Percentiles rank a stretch among this genome's conserved stretches.
Evolutionary conservation across 768 basidiomycete species (phyloP).

Genomic region (Termitomyces titanicus): DNA sequence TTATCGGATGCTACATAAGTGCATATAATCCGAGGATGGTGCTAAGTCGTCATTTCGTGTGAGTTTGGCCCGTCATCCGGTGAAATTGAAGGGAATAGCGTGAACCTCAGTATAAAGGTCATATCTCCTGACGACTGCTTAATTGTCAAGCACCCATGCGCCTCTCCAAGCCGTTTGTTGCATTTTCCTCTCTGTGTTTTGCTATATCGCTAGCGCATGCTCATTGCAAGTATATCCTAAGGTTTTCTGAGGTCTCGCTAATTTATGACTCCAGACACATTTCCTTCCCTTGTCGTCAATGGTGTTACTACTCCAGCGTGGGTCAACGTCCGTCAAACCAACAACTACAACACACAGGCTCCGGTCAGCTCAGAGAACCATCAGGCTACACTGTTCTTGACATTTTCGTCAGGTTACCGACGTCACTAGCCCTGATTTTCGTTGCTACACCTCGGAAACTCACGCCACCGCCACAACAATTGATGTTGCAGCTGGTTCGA

Average conservation of each 20-base stretch:
- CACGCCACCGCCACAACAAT: slow-evolving; percentile 38
- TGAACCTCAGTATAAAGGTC: background rate
- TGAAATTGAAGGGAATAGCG: background rate
- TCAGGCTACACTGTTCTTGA: background rate
- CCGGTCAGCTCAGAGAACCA: slow-evolving; percentile 23
- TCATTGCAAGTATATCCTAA: slow-evolving; percentile 7
- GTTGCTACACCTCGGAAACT: slow-evolving; percentile 42
- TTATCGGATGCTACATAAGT: slow-evolving; percentile 12
- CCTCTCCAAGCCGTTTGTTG: slow-evolving; percentile 5
- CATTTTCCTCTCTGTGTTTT: slow-evolving; percentile 6
- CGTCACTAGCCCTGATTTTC: slow-evolving; percentile 43
- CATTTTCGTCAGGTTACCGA: slow-evolving; percentile 31
- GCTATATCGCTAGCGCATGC: slow-evolving; percentile 5
- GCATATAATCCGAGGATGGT: background rate
- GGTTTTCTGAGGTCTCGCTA: background rate
- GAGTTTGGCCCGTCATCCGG: background rate
- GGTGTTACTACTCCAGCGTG: slow-evolving; percentile 35
- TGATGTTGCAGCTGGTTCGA: slow-evolving; percentile 40
- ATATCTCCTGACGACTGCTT: background rate
- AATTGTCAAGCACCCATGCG: slow-evolving; percentile 6
- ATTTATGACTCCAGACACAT: slow-evolving; percentile 32
- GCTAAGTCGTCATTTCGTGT: background rate
- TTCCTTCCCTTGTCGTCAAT: slow-evolving; percentile 38
- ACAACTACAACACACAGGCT: slow-evolving; percentile 39
- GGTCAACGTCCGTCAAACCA: slow-evolving; percentile 40